Base-by-base conservation (phyloP, 345 rosid genomes). In the Moringa oleifera region DNA sequence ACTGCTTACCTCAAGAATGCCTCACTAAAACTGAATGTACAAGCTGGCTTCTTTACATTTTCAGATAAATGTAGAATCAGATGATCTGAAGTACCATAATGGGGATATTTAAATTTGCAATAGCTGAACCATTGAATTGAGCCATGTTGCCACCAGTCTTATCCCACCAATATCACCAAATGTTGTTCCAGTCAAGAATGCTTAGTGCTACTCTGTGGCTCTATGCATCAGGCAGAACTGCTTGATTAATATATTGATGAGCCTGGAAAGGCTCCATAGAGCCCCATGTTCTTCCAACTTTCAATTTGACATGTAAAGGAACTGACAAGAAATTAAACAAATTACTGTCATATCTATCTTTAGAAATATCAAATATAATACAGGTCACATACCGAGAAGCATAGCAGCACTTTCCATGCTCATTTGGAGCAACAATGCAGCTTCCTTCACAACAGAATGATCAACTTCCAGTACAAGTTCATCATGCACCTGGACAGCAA, bases 281-380 rank as follows among this genome's bases (percentile, higher is more conserved):
- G 59, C 98, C 99, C 99, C 97, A 94, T 10, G 96, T 86, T 78
- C 78, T 90, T 77, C 99, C 99, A 72, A 88, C 77, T 73, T 82
- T 82, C 74, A 90, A 65, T 76, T 94, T 90, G 75, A 86, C 92
- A 62, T 60, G 91, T 75, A 94, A 68, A 49, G 99, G 97, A 70
- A 88, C 97, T 94, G 83, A 50, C 75, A 66, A 56, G 51, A 63
- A 22, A 69, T 3, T 57, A 45, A 33, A 33, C 0, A 59, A 59
- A 63, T 50, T 13, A 66, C 18, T 19, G 24, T 62, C 4, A 56
- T 45, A 55, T 15, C 12, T 16, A 19, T 37, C 18, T 41, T 37
- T n/a, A 15, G 24, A 24, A 31, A 53, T 7, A 45, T 37, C 31
- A 20, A 66, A 61, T 46, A 22, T 46, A 4, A 66, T 49, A 55